Conservation (phyloP, 2,329 filamentous ascomycete genomes). For the Calonectria crousiana region DNA sequence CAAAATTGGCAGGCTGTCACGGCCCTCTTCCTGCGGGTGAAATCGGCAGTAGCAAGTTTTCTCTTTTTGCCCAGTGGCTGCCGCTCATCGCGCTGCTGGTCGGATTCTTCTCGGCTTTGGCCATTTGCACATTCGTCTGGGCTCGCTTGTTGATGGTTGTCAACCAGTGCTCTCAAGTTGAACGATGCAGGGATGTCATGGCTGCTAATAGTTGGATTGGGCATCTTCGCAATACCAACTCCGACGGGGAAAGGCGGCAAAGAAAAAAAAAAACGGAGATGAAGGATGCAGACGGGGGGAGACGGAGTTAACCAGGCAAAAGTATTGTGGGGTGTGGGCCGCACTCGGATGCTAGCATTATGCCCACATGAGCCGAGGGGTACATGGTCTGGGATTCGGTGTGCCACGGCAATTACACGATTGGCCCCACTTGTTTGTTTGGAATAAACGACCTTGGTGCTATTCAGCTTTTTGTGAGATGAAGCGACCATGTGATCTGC, state of each 20-base stretch:
- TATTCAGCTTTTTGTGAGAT: neutral
- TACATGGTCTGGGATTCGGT: neutral
- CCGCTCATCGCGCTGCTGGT: neutral
- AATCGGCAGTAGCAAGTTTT: constrained; percentile 20
- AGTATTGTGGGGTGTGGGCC: neutral
- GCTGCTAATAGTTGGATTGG: neutral
- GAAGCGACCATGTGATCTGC: neutral
- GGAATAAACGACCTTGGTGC: neutral
- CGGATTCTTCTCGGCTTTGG: neutral
- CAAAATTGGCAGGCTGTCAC: constrained; percentile 31
- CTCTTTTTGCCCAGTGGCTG: constrained; percentile 11
- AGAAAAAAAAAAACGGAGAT: neutral
- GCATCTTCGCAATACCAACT: neutral
- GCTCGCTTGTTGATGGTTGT: neutral
- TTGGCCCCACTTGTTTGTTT: neutral
- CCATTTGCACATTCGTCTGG: neutral
- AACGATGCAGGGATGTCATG: neutral
- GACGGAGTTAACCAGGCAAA: constrained; percentile 8
- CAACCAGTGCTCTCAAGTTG: neutral
- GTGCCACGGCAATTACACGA: neutral
- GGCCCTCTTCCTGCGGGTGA: constrained; percentile 29
- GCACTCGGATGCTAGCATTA: neutral
- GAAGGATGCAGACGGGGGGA: constrained; percentile 16
- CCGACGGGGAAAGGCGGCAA: constrained; percentile 21
- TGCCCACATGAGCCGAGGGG: neutral